These are phyloP conservation scores for Exserohilum rostratum DNA, from an alignment of 2,329 filamentous ascomycete genomes.

Conservation along the genomic window DNA sequence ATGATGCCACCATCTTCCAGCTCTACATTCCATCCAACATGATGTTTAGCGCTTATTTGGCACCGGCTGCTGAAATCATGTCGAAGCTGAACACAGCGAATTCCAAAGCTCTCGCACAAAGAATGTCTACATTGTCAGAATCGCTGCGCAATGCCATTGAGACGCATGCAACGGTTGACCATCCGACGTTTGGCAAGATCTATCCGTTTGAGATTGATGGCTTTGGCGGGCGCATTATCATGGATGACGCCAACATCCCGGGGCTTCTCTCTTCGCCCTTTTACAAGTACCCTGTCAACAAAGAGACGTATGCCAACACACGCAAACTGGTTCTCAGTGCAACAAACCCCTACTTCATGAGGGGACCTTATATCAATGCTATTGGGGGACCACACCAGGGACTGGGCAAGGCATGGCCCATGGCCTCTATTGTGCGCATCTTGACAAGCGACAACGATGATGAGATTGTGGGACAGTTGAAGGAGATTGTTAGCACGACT, in stretches of 20 bases:
- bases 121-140: slow-evolving; percentile 63
- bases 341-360: slow-evolving; percentile 58
- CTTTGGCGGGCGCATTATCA: slow-evolving; percentile 59
- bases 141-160: slow-evolving; percentile 54
- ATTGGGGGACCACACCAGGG: slow-evolving; percentile 58
- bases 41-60: slow-evolving; percentile 74
- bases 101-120: slow-evolving; percentile 58
- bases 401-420: slow-evolving; percentile 57
- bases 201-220: slow-evolving; percentile 59
- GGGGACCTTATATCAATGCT: slow-evolving; percentile 55
- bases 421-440: slow-evolving; percentile 59
- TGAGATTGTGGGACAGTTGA: slow-evolving; percentile 54
- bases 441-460: slow-evolving; percentile 56
- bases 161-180: slow-evolving; percentile 50
- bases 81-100: slow-evolving; percentile 51
- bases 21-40: slow-evolving; percentile 63
- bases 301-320: slow-evolving; percentile 55
- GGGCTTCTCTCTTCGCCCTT: slow-evolving; percentile 70
- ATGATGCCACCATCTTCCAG: slow-evolving; percentile 58
- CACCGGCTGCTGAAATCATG: slow-evolving; percentile 60
- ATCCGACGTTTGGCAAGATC: slow-evolving; percentile 47
- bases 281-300: slow-evolving; percentile 60
- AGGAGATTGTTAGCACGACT: slow-evolving; percentile 55
- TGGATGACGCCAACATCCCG: slow-evolving; percentile 76
- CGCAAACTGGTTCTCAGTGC: slow-evolving; percentile 53